Base-by-base conservation (phyloP, 192 early-diverging fungal genomes). In the Lunasporangiospora selenospora region DNA sequence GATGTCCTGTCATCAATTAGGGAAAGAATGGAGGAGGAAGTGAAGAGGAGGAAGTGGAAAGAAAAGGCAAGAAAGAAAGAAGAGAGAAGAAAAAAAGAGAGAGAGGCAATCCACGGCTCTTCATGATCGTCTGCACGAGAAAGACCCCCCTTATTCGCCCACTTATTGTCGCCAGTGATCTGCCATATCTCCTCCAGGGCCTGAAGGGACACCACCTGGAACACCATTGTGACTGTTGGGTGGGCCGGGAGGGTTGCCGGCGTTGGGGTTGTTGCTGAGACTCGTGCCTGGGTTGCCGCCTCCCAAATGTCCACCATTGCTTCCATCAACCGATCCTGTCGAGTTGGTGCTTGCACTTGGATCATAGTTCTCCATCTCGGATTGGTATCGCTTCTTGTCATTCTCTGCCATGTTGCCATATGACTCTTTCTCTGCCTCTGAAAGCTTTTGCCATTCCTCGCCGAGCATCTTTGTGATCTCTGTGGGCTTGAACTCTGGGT, bases 381-480 rank as follows among this genome's bases (percentile, higher is more conserved):
- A 39, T 30, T 73, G 69, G 13, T 73, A 73, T 52, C 69, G 29
- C 69, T 73, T 73, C 60, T 73, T 73, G 55, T 73, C 69, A 31
- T 73, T 63, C 58, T 73, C 69, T 42, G 69, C 69, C 69, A 76
- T 76, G 19, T 42, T 43, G 53, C 62, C 59, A 42, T 76, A 65
- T 13, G 57, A 59, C 53, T 77, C 66, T 41, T 77, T 77, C 39
- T 77, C 76, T 8, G 46, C 26, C 33, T 77, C 76, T 19, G 76
- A 77, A 12, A 77, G 16, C 52, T 71, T 71, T 39, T 70, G 66
- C 76, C 76, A 77, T 15, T 65, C 65, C 53, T 77, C 76, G 16
- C 76, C 67, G 15, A 77, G 62, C 62, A 70, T 70, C 58, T 65
- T 77, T 39, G 65, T 71, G 11, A 77, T 71, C 43, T 71, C 76